Evolutionary conservation across 192 early-diverging fungal species (phyloP).

Genomic region (Helicostylum pulchrum): DNA sequence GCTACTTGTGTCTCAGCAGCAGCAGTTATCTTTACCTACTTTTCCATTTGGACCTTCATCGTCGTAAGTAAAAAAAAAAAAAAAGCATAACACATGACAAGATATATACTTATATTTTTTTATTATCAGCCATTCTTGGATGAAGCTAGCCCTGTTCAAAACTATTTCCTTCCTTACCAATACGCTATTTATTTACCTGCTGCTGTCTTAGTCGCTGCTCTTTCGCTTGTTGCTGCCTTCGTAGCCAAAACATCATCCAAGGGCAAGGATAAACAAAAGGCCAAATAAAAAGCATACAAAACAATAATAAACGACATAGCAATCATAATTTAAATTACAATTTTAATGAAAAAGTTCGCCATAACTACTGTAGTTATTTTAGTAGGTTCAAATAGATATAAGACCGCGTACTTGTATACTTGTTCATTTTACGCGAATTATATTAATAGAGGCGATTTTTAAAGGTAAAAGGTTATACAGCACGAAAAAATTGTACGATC

Average conservation of each 20-base stretch:
- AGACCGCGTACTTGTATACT: no score
- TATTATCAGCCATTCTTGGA: conserved; percentile 75
- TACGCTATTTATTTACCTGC: conserved; percentile 89
- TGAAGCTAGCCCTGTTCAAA: conserved; percentile 65
- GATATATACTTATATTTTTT: not conserved
- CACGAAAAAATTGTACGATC: no score
- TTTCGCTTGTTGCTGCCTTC: conserved; percentile 75
- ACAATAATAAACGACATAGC: not conserved
- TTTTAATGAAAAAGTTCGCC: no score
- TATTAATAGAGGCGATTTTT: no score
- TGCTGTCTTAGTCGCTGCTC: conserved; percentile 72
- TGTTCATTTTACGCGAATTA: no score
- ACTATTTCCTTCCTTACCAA: conserved; percentile 76
- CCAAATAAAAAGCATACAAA: conserved; percentile 14
- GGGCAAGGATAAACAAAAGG: conserved; percentile 33
- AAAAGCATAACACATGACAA: not conserved
- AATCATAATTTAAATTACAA: no score
- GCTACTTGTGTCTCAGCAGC: conserved; percentile 66
- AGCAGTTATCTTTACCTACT: conserved; percentile 79
- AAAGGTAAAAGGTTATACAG: no score
- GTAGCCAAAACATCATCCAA: conserved; percentile 84
- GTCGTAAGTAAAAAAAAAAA: conserved; percentile 54
- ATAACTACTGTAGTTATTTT: no score
- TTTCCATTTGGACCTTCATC: conserved; percentile 86
- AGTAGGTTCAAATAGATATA: no score